phyloP scores from a whole-genome alignment of 2,329 filamentous ascomycete species.

The Hysterium pulicare region DNA sequence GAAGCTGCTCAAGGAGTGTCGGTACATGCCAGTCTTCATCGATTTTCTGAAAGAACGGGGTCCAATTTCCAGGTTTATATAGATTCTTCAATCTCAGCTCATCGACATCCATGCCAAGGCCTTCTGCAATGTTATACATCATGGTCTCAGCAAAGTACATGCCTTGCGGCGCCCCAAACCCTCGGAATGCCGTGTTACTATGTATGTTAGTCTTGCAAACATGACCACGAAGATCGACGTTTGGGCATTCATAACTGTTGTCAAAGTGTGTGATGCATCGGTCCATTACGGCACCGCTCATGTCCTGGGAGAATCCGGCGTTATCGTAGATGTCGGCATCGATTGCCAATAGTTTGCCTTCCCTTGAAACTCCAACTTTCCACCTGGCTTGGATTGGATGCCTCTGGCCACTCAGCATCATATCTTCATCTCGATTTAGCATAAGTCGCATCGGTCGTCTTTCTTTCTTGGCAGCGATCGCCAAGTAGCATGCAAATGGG shows the following conservation, averaged over 20 bases:
- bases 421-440: slow-evolving; percentile 94
- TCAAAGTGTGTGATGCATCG: slow-evolving; percentile 82
- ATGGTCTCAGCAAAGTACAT: slow-evolving; percentile 88
- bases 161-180: slow-evolving; percentile 91
- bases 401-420: slow-evolving; percentile 82
- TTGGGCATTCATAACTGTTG: slow-evolving; percentile 82
- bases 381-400: slow-evolving; percentile 87
- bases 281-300: slow-evolving; percentile 76
- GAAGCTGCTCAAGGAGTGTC: slow-evolving; percentile 82
- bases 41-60: slow-evolving; percentile 85
- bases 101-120: slow-evolving; percentile 78
- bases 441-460: slow-evolving; percentile 82
- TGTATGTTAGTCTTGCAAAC: slow-evolving; percentile 93
- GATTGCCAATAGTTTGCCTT: slow-evolving; percentile 86
- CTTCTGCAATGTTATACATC: slow-evolving; percentile 86
- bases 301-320: slow-evolving; percentile 70
- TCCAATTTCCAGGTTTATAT: slow-evolving; percentile 71
- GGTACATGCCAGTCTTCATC: slow-evolving; percentile 87
- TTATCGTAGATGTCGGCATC: slow-evolving; percentile 91
- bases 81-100: slow-evolving; percentile 78
- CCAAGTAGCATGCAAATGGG: slow-evolving; percentile 76
- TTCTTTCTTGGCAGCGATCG: slow-evolving; percentile 80
- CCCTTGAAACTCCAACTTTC: slow-evolving; percentile 88
- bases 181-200: slow-evolving; percentile 93
- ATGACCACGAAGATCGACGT: slow-evolving; percentile 77